Evolutionary conservation across 305 asterid species (phyloP).

Genomic region (Fraxinus floribunda): DNA sequence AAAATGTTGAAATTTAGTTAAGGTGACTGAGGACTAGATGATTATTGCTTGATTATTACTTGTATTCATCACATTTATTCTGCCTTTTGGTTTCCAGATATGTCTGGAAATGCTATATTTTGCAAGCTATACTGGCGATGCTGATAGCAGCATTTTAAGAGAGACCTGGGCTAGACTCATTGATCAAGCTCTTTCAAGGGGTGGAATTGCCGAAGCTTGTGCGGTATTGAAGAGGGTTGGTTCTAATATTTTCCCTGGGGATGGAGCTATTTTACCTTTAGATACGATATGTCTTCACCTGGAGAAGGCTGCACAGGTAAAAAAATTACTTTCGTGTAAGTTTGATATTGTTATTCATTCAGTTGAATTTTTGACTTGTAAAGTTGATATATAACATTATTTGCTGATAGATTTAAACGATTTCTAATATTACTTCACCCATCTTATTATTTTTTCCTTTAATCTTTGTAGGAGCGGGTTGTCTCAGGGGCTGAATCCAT

Average conservation of each 20-base stretch:
- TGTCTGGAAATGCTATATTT: constrained; percentile 95
- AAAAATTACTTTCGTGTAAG: not conserved
- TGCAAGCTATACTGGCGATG: constrained; percentile 93
- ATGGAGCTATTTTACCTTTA: constrained; percentile 80
- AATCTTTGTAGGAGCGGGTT: constrained; percentile 62
- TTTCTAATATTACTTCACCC: constrained; percentile 6
- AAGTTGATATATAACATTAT: not conserved
- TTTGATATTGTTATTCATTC: constrained; percentile 2
- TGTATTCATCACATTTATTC: not conserved
- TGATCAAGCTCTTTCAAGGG: constrained; percentile 86
- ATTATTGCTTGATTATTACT: not conserved
- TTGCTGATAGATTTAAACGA: not conserved
- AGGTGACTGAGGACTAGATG: not conserved
- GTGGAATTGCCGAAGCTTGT: constrained; percentile 97
- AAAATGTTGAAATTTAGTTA: not conserved
- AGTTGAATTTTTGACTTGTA: not conserved
- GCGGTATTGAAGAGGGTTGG: constrained; percentile 84
- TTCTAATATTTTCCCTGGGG: constrained; percentile 76
- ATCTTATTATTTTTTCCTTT: not conserved
- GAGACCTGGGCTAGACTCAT: constrained; percentile 96
- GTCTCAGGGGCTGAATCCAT: constrained; percentile 66
- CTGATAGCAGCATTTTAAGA: constrained; percentile 83
- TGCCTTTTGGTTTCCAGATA: constrained; percentile 44
- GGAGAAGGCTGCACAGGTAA: constrained; percentile 93
- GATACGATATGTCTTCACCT: constrained; percentile 86